These are phyloP conservation scores for Arabis alpina DNA, from an alignment of 345 rosid genomes.

Conservation along the genomic window DNA sequence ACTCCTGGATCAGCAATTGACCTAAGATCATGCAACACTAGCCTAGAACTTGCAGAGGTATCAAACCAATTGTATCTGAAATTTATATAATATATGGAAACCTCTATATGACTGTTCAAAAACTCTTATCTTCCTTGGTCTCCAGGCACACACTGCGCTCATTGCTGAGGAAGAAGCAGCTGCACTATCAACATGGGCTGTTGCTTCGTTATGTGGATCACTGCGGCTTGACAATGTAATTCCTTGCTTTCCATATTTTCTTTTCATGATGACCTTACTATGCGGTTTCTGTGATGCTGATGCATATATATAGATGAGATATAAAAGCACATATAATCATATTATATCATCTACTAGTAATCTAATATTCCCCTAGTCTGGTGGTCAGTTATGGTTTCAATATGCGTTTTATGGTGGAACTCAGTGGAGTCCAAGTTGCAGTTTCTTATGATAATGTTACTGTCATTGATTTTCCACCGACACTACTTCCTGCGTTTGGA, in stretches of 20 bases:
- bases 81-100: not conserved
- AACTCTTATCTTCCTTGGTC: slow-evolving; percentile 33
- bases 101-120: not conserved
- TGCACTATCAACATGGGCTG: slow-evolving; percentile 87
- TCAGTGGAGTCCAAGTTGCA: not conserved
- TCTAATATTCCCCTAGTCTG: slow-evolving; percentile 1
- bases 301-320: not conserved
- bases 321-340: not conserved
- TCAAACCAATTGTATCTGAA: not conserved
- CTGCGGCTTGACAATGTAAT: slow-evolving; percentile 86
- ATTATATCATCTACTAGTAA: not conserved
- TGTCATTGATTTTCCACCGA: not conserved
- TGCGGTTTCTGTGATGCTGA: slow-evolving; percentile 13
- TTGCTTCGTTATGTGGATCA: slow-evolving; percentile 89
- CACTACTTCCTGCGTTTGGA: not conserved
- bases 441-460: slow-evolving; percentile 17
- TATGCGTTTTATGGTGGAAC: not conserved
- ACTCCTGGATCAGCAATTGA: slow-evolving; percentile 69
- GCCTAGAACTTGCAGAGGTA: slow-evolving; percentile 88
- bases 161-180: slow-evolving; percentile 89
- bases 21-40: slow-evolving; percentile 67
- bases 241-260: slow-evolving; percentile 14
- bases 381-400: no score
- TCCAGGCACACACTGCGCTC: slow-evolving; percentile 74
- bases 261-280: not conserved